Percentiles rank a stretch among this genome's conserved stretches.
These are phyloP conservation scores for Logfia minima DNA, from an alignment of 129 eudicot species.

Conservation along the genomic window DNA sequence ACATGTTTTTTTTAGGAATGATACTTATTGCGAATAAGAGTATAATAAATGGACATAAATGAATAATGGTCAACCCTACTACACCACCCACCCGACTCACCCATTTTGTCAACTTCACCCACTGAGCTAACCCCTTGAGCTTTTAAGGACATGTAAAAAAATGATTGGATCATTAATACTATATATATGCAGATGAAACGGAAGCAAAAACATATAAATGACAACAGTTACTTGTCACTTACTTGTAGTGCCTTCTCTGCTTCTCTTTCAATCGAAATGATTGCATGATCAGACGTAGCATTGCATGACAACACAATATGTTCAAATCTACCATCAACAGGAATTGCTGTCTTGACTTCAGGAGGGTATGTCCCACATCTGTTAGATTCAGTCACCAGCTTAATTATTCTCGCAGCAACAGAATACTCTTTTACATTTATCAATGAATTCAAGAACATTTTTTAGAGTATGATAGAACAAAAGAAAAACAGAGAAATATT, in stretches of 20 bases:
- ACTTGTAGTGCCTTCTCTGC: slow-evolving; percentile 54
- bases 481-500: background rate
- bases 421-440: background rate
- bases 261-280: slow-evolving; percentile 53
- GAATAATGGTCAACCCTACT: background rate
- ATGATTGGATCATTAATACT: background rate
- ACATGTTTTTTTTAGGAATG: background rate
- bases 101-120: background rate
- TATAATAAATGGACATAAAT: no score
- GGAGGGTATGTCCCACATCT: slow-evolving; percentile 89
- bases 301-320: slow-evolving; percentile 61
- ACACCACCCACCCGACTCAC: background rate
- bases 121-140: background rate
- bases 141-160: background rate
- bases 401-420: background rate
- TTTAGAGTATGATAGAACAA: background rate
- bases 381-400: slow-evolving; percentile 16
- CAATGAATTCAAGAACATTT: background rate
- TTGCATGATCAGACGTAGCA: slow-evolving; percentile 54
- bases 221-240: slow-evolving; percentile 17
- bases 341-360: slow-evolving; percentile 80
- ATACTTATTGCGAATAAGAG: background rate
- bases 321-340: slow-evolving; percentile 95
- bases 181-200: background rate
- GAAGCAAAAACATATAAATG: background rate